Evolutionary conservation across 2,329 filamentous ascomycete species (phyloP), one percentile per base, ranked within the genome.

Genomic region (Alternaria angustiovoidea): DNA sequence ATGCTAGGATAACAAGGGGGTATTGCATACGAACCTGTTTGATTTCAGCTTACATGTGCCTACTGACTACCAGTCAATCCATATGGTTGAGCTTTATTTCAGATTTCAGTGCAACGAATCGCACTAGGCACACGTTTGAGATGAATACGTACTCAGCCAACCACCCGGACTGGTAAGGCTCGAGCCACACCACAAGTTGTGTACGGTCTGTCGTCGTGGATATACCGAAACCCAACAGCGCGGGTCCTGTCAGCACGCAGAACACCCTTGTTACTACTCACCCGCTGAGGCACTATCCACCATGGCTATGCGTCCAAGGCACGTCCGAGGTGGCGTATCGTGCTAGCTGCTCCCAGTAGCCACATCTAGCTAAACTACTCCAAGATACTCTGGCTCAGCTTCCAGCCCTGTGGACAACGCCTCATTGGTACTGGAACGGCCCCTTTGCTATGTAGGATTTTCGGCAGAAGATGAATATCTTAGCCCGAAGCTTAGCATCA

Each of bases 221-320:
- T 26, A 64, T 64, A 61, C 59, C 56, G 54, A 60, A 57, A 51
- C 60, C 49, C 51, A 53, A 44, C 48, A 48, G 48, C 42, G 26
- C 54, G 54, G 62, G 64, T 57, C 59, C 59, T 65, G 69, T 74
- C 68, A 75, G 69, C 72, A 63, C 72, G 70, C 71, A 72, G 64
- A 59, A 65, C 62, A 47, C 62, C 64, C 72, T 65, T 73, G 71
- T 63, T 64, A 41, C 61, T 63, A 54, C 59, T 38, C 51, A 53
- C 63, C 65, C 56, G 59, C 68, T 72, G 69, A 74, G 75, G 75
- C 70, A 57, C 66, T 61, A 65, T 71, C 68, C 65, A 72, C 70
- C 57, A 42, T 51, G 58, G 55, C 57, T 68, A 60, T 66, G 70
- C 62, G 57, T 52, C 63, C 58, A 30, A 59, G 66, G 54, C 67